Percentiles rank a stretch among this genome's conserved stretches.
These are phyloP conservation scores for Cercospora sp. DNA, from an alignment of 2,329 filamentous ascomycete species.

Conservation along the genomic window DNA sequence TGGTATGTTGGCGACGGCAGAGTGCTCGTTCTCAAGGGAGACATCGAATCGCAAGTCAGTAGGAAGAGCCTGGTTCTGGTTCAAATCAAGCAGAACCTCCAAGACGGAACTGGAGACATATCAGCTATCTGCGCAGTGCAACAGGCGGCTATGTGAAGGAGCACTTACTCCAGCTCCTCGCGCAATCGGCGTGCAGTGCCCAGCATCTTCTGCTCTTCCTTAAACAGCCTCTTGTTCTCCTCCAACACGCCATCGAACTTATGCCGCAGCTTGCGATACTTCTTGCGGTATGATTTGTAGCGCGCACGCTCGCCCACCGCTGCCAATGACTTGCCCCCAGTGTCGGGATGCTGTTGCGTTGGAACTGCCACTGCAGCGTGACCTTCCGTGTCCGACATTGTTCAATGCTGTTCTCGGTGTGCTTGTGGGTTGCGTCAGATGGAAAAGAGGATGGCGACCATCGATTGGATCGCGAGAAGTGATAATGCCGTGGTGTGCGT, in stretches of 20 bases:
- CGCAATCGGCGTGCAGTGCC: constrained; percentile 80
- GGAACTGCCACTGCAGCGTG: constrained; percentile 9
- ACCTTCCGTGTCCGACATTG: constrained; percentile 39
- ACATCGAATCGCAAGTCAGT: constrained; percentile 57
- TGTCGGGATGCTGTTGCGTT: constrained; percentile 21
- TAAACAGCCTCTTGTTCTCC: constrained; percentile 79
- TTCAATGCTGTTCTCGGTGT: constrained; percentile 1
- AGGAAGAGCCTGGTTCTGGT: constrained; percentile 63
- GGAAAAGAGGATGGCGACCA: neutral
- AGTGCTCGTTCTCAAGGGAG: constrained; percentile 70
- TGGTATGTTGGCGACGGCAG: constrained; percentile 57
- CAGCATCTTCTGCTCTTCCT: constrained; percentile 76
- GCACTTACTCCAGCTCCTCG: constrained; percentile 84
- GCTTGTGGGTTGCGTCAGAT: neutral
- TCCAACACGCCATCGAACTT: constrained; percentile 76
- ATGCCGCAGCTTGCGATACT: constrained; percentile 89
- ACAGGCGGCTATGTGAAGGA: neutral
- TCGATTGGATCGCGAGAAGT: neutral
- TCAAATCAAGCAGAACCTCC: constrained; percentile 86
- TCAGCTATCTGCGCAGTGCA: constrained; percentile 18
- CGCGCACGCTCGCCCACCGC: constrained; percentile 26
- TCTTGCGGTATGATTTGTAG: constrained; percentile 61
- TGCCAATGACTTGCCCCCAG: constrained; percentile 30
- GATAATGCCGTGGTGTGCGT: neutral
- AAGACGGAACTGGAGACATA: constrained; percentile 68